phyloP scores from a whole-genome alignment of 139 green algal species.

The Asterochloris erici region DNA sequence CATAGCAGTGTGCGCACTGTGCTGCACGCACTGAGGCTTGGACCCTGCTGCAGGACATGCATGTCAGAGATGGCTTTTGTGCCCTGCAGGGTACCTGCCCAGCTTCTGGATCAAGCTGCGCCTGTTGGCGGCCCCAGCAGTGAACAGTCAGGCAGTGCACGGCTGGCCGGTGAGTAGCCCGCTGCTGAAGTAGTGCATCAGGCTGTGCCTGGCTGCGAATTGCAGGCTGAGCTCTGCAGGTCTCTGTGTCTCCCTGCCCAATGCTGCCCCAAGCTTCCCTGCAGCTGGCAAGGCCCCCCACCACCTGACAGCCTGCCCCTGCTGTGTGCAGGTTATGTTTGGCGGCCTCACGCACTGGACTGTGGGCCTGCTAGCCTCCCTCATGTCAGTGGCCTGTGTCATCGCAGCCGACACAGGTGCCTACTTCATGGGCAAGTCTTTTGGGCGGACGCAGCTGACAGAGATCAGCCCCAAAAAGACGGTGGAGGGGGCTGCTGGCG shows the following conservation, averaged over 20 bases:
- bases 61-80: neutral
- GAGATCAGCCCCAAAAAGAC: slow-evolving; percentile 93
- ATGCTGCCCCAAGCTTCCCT: neutral
- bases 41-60: too few species aligned
- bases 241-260: neutral
- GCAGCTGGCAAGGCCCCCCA: neutral
- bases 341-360: slow-evolving; percentile 55
- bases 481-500: slow-evolving; percentile 83
- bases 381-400: slow-evolving; percentile 73
- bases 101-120: slow-evolving; percentile 93
- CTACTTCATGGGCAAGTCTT: slow-evolving; percentile 76
- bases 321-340: slow-evolving; percentile 23
- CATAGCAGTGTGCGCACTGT: too few species aligned
- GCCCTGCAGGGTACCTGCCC: slow-evolving; percentile 78
- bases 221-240: neutral
- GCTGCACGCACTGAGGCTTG: too few species aligned
- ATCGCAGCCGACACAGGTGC: slow-evolving; percentile 87
- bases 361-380: slow-evolving; percentile 77
- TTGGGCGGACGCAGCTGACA: slow-evolving; percentile 78
- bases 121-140: slow-evolving; percentile 47
- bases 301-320: neutral
- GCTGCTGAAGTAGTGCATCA: neutral
- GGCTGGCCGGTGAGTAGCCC: slow-evolving; percentile 25
- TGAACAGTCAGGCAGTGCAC: slow-evolving; percentile 30
- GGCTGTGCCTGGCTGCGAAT: too few species aligned